phyloP scores from a whole-genome alignment of 805 yeast species.

The Ogataea kodamae region DNA sequence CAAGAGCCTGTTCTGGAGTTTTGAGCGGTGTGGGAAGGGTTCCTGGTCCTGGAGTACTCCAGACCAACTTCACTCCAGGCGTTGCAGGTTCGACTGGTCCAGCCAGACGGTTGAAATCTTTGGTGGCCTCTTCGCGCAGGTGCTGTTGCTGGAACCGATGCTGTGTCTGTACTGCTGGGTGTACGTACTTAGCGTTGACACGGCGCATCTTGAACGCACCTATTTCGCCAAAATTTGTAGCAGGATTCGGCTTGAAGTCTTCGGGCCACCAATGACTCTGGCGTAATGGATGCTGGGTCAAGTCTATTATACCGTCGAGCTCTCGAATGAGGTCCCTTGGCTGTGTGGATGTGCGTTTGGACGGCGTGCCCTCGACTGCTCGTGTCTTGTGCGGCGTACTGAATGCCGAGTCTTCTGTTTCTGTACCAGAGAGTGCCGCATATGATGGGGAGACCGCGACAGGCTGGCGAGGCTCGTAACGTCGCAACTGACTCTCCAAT shows the following conservation, averaged over 20 bases:
- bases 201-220: slow-evolving; percentile 24
- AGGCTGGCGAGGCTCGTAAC: background rate
- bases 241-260: slow-evolving; percentile 35
- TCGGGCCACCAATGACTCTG: slow-evolving; percentile 35
- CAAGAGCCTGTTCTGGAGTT: slow-evolving; percentile 23
- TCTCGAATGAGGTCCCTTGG: slow-evolving; percentile 12
- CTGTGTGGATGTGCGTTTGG: slow-evolving; percentile 3
- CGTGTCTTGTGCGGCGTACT: slow-evolving; percentile 6
- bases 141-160: slow-evolving; percentile 21
- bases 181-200: slow-evolving; percentile 17
- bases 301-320: slow-evolving; percentile 19
- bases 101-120: slow-evolving; percentile 25
- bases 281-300: slow-evolving; percentile 27
- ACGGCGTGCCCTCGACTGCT: slow-evolving; percentile 6
- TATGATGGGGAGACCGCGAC: slow-evolving; percentile 3
- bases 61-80: slow-evolving; percentile 16
- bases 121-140: slow-evolving; percentile 20
- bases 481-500: slow-evolving; percentile 2
- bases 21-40: slow-evolving; percentile 25
- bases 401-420: slow-evolving; percentile 15
- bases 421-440: slow-evolving; percentile 14
- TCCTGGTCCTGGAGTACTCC: slow-evolving; percentile 9
- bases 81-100: slow-evolving; percentile 11
- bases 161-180: slow-evolving; percentile 25
- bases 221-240: slow-evolving; percentile 18